Conservation (phyloP, 2,329 filamentous ascomycete genomes). For the Penicillium sp. region DNA sequence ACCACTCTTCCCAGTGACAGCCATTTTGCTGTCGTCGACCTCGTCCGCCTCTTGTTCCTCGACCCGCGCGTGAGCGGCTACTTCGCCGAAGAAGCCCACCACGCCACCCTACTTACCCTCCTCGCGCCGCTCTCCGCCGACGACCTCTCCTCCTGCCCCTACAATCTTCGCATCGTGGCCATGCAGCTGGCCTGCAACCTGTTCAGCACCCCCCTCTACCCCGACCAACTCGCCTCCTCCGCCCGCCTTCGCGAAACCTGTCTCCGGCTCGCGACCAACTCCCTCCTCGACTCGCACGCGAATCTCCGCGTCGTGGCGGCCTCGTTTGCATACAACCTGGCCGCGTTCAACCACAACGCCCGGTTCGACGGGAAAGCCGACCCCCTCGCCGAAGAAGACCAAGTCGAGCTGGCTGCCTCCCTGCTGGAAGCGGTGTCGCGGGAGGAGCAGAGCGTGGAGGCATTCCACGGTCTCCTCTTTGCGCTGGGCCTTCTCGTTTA, state of each 20-base stretch:
- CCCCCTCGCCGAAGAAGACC: conserved; percentile 63
- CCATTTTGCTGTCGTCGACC: conserved; percentile 80
- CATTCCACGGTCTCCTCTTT: conserved; percentile 71
- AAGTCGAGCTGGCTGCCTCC: conserved; percentile 78
- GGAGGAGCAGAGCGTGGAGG: conserved; percentile 59
- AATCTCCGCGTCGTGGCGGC: conserved; percentile 78
- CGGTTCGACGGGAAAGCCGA: conserved; percentile 59
- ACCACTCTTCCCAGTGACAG: conserved; percentile 58
- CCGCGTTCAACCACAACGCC: conserved; percentile 65
- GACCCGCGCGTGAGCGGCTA: conserved; percentile 78
- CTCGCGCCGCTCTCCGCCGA: conserved; percentile 46
- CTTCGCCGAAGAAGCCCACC: conserved; percentile 71
- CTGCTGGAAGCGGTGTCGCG: conserved; percentile 68
- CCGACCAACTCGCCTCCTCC: conserved; percentile 57
- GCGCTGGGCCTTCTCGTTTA: conserved; percentile 75
- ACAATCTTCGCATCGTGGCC: conserved; percentile 77
- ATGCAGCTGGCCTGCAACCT: conserved; percentile 83
- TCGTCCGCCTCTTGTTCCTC: conserved; percentile 72
- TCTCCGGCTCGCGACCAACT: conserved; percentile 68
- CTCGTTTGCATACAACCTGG: conserved; percentile 78
- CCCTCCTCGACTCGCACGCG: conserved; percentile 73
- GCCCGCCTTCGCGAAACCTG: conserved; percentile 56
- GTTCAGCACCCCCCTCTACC: conserved; percentile 73
- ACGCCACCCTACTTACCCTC: conserved; percentile 62
- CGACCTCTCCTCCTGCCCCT: conserved; percentile 62